Evolutionary conservation across 441 rosid genomes (phyloP), one percentile per base, ranked within the genome.

Genomic region (Pelargonium myrrhifolium): DNA sequence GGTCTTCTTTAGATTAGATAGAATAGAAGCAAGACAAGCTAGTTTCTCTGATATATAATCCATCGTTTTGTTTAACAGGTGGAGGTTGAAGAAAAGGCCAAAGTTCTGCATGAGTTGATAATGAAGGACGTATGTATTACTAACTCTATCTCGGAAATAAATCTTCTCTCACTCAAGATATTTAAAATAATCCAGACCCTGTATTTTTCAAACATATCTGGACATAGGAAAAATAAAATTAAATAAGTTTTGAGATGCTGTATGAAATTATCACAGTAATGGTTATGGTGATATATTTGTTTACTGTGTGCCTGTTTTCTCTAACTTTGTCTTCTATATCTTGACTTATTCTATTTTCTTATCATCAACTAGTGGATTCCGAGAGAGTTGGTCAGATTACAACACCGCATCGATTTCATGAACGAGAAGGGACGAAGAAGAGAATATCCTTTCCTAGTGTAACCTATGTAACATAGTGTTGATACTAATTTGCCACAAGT

Each of bases 391-490:
- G 68, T 31, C 42, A 73, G 70, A 43, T 73, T 82, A 62, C 85
- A 84, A 71, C 72, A 74, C 37, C 73, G 60, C 72, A 77, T 86
- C 14, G 84, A 81, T 59, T 72, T 67, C 28, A 81, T 83, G 47
- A 80, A 82, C 31, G 88, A 82, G 80, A 84, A 79, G 80, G 90
- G 90, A 20, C 72, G 82, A 76, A 78, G 84, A 70, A 72, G 79
- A 76, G 83, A 78, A 86, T 86, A 86, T 86, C 90, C 90, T 86
- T 86, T 76, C 11, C 1, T 28, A 53, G 26, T 60, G 60, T 11
- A 24, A 20, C 61, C 40, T 21, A 5, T 43, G 1, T 0, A 37
- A 64, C 4, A 26, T 24, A n/a, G 14, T 37, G 3, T 58, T 43
- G 1, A 0, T 31, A 31, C 39, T 8, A 12, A 11, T 47, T 47